Percentiles rank a stretch among this genome's conserved stretches.
Evolutionary conservation across 2,329 filamentous ascomycete genomes (phyloP).

Genomic region (Microthyrium microscopicum): DNA sequence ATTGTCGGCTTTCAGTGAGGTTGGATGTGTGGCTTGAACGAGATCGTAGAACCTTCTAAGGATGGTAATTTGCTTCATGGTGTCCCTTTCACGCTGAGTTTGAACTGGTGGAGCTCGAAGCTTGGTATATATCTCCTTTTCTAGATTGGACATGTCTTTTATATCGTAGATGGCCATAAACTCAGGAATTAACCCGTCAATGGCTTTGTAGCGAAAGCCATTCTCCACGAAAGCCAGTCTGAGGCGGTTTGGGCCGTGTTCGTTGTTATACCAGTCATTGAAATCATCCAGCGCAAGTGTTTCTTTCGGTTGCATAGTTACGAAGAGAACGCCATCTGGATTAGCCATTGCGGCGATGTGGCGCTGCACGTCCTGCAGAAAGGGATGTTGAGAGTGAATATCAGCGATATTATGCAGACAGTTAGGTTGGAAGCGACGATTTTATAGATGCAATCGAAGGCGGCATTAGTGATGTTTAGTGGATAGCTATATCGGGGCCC

Average conservation of each 20-base stretch:
- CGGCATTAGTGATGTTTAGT: no score
- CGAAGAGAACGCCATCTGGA: constrained; percentile 57
- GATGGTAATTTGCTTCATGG: constrained; percentile 50
- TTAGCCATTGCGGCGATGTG: constrained; percentile 27
- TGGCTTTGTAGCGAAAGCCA: constrained; percentile 62
- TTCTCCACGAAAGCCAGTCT: constrained; percentile 59
- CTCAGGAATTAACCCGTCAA: constrained; percentile 41
- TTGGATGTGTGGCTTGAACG: constrained; percentile 38
- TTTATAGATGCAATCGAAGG: no score
- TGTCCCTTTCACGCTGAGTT: constrained; percentile 41
- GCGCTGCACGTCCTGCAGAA: not conserved
- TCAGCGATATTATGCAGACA: no score
- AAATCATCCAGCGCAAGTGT: constrained; percentile 52
- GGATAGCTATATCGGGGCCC: no score
- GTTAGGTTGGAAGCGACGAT: no score
- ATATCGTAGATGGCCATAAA: constrained; percentile 76
- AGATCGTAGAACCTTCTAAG: constrained; percentile 56
- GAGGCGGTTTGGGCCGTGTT: constrained; percentile 69
- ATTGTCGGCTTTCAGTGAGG: constrained; percentile 22
- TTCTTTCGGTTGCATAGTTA: constrained; percentile 67
- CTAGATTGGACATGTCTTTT: constrained; percentile 53
- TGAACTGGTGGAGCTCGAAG: constrained; percentile 42
- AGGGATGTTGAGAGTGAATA: not conserved
- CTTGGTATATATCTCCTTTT: constrained; percentile 50
- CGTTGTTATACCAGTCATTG: constrained; percentile 89